These are phyloP conservation scores for Dysphania ambrosioides DNA, from an alignment of 148 eudicot species.

Conservation along the genomic window DNA sequence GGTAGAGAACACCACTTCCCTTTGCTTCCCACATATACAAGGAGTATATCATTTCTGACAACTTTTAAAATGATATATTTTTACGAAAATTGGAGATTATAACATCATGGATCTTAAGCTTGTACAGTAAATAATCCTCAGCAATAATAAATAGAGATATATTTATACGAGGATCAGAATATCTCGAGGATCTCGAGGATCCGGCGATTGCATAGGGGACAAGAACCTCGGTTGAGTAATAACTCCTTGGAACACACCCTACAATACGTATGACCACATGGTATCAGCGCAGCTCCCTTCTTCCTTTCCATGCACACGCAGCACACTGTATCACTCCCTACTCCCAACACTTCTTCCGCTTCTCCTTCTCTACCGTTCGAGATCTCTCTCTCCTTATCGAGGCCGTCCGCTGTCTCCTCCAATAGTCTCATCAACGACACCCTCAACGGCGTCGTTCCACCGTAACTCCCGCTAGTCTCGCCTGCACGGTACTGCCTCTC, in stretches of 20 bases:
- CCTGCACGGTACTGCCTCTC: conserved; percentile 50
- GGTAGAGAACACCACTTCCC: neutral
- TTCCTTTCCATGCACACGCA: conserved; percentile 98
- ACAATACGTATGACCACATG: conserved; percentile 97
- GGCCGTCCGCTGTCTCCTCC: conserved; percentile 54
- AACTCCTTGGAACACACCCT: conserved; percentile 84
- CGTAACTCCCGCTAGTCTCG: conserved; percentile 17
- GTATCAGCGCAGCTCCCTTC: conserved; percentile 89
- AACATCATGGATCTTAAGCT: no score
- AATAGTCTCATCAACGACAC: conserved; percentile 80
- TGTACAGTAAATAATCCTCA: no score
- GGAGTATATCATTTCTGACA: neutral
- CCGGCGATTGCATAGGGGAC: conserved; percentile 85
- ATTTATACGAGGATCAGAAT: conserved; percentile 27
- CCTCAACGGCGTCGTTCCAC: conserved; percentile 44
- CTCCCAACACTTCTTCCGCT: neutral
- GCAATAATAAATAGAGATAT: no score
- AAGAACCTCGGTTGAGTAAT: conserved; percentile 76
- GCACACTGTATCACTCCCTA: conserved; percentile 53
- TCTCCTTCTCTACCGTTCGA: conserved; percentile 23
- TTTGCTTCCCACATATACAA: neutral
- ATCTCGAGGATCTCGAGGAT: conserved; percentile 80
- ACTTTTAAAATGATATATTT: neutral
- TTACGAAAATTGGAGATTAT: neutral
- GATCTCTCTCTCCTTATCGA: conserved; percentile 34